These are phyloP conservation scores for Zoysia japonica DNA, from an alignment of 176 grass and related monocot species.

Conservation along the genomic window DNA sequence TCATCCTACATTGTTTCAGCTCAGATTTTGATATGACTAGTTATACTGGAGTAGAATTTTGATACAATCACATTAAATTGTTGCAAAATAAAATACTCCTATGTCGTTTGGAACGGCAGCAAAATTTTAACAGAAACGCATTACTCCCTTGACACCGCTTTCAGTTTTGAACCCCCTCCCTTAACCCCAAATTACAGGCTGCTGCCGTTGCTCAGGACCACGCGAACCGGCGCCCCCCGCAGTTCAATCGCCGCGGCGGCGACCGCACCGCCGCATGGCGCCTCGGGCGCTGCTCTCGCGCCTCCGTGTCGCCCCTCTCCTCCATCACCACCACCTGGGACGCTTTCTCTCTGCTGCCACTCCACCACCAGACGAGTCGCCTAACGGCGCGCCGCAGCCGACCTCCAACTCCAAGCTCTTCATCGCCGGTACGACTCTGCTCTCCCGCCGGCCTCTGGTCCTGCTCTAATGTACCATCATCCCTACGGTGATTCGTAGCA, in stretches of 20 bases:
- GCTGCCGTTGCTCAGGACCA: not conserved
- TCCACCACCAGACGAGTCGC: constrained; percentile 19
- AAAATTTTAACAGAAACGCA: not conserved
- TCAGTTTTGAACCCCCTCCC: not conserved
- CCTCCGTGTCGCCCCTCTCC: constrained; percentile 29
- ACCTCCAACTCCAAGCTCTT: constrained; percentile 77
- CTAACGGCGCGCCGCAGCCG: constrained; percentile 25
- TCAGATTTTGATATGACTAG: not conserved
- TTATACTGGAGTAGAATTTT: not conserved
- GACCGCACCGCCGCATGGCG: constrained; percentile 6
- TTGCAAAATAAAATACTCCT: not conserved
- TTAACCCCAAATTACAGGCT: not conserved
- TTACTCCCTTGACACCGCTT: not conserved
- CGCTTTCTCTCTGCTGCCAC: constrained; percentile 32
- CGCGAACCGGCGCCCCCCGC: not conserved
- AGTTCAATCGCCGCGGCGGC: not conserved
- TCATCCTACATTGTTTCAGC: not conserved
- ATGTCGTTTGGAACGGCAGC: not conserved
- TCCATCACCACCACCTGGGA: constrained; percentile 3
- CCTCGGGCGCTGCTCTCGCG: constrained; percentile 29
- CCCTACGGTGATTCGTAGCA: too few species aligned
- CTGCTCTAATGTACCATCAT: constrained; percentile 10
- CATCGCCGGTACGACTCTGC: constrained; percentile 53
- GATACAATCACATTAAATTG: not conserved
- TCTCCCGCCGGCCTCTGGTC: not conserved